Base-by-base conservation (phyloP, 1,284 basidiomycete genomes). In the Neonothopanus nambi region DNA sequence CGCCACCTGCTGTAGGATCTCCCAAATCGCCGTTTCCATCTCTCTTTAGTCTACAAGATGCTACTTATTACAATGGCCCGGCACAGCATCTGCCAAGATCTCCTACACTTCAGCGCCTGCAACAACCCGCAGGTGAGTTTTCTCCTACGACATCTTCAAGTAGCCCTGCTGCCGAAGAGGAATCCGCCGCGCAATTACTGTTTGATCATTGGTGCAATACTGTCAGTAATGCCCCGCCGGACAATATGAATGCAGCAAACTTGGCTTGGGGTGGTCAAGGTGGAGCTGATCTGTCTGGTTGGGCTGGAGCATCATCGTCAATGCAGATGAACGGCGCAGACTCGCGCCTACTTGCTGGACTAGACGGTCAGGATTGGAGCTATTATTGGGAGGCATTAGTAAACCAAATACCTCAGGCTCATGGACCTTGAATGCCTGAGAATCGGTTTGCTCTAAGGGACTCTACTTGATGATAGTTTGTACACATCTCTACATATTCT, bases 341-440 rank as follows among this genome's bases (percentile, higher is more conserved):
- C 57, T 66, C 72, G 35, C 71, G 73, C 41, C 60, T 76, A 23
- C 60, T 81, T 48, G 68, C 73, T 47, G 78, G 75, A 12, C 61
- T 81, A 39, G 87, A 88, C 58, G 82, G 83, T 12, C 79, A 82
- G 24, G 89, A 91, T 67, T 89, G 85, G 80, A 83, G 74, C 57
- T 91, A 91, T 63, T 91, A 91, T 62, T 91, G 89, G 89, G 89
- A 91, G 67, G 83, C 81, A 28, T 67, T 91, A 56, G 86, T 91
- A 13, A 87, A 83, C 62, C 85, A 88, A 61, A 87, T 91, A 54
- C 84, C 86, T 55, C 79, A 79, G 42, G 80, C 72, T 23, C 47
- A 43, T 45, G 30, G 44, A 20, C 23, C 46, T 18, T 38, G 43
- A 41, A 13, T 13, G 13, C 30, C 30, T 13, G 30, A 4, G 30